Percentiles rank a stretch among this genome's conserved stretches.
phyloP scores from a whole-genome alignment of 2,329 filamentous ascomycete genomes.

The Stagonosporopsis chrysanthemi region DNA sequence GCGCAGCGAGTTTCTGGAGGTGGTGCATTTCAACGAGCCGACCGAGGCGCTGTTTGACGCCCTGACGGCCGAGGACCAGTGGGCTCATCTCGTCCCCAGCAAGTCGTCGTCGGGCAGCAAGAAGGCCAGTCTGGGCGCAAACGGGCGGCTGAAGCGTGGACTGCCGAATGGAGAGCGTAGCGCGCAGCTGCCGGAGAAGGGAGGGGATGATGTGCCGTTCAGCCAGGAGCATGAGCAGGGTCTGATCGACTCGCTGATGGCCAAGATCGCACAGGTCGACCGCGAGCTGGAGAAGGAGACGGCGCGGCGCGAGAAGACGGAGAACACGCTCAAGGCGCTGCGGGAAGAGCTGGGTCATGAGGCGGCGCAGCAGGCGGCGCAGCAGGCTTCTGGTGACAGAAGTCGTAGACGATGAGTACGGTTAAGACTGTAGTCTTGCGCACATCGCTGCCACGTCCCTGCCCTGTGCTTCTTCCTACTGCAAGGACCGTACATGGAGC shows the following conservation, averaged over 20 bases:
- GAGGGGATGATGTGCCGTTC: slow-evolving; percentile 43
- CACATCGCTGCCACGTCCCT: not conserved
- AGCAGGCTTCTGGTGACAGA: slow-evolving; percentile 48
- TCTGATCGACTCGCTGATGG: slow-evolving; percentile 40
- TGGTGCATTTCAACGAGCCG: slow-evolving; percentile 96
- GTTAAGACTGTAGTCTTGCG: not conserved
- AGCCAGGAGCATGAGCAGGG: slow-evolving; percentile 47
- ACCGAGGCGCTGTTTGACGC: slow-evolving; percentile 90
- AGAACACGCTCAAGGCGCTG: slow-evolving; percentile 41
- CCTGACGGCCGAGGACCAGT: slow-evolving; percentile 75
- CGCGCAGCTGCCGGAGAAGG: slow-evolving; percentile 47
- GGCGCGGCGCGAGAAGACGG: slow-evolving; percentile 41
- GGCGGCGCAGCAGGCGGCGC: slow-evolving; percentile 47
- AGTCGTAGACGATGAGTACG: slow-evolving; percentile 43
- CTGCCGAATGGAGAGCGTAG: slow-evolving; percentile 47
- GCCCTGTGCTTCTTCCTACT: too few relatives aligned
- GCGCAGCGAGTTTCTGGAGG: slow-evolving; percentile 84
- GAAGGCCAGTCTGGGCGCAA: slow-evolving; percentile 43
- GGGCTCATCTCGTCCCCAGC: slow-evolving; percentile 52
- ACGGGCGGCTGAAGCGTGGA: slow-evolving; percentile 45
- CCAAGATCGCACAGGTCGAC: slow-evolving; percentile 45
- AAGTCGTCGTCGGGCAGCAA: slow-evolving; percentile 54
- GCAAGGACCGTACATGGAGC: too few relatives aligned
- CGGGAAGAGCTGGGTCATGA: slow-evolving; percentile 46
- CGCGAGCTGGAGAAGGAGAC: slow-evolving; percentile 43